Percentiles rank a stretch among this genome's conserved stretches.
Evolutionary conservation across 1,139 yeast species (phyloP).

Genomic region (Lodderomyces jiufengensis): DNA sequence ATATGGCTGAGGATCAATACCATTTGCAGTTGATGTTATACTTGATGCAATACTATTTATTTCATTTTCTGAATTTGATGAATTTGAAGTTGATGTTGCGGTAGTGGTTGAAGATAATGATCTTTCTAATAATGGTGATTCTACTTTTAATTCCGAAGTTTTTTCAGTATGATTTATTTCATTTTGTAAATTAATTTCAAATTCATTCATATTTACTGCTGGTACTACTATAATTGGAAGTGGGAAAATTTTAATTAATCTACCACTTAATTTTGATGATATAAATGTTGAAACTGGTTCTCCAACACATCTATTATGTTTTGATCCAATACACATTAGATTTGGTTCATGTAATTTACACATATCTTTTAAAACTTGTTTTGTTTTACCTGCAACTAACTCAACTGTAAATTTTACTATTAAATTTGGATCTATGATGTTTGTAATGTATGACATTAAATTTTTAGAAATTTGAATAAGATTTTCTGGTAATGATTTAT

Average conservation of each 20-base stretch:
- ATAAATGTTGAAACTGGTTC: slow-evolving; percentile 56
- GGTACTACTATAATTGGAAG: slow-evolving; percentile 37
- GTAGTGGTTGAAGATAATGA: slow-evolving; percentile 20
- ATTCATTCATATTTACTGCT: slow-evolving; percentile 48
- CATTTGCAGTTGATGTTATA: slow-evolving; percentile 2
- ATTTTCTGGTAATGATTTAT: slow-evolving; percentile 34
- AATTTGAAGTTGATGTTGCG: slow-evolving; percentile 10
- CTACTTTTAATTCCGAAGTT: neutral
- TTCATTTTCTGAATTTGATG: neutral
- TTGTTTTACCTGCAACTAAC: slow-evolving; percentile 34
- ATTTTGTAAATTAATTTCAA: slow-evolving; percentile 37
- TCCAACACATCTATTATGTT: slow-evolving; percentile 20
- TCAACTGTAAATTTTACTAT: slow-evolving; percentile 53
- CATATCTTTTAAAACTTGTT: slow-evolving; percentile 33
- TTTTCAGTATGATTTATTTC: slow-evolving; percentile 16
- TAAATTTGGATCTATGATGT: slow-evolving; percentile 43
- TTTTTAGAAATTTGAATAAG: slow-evolving; percentile 33
- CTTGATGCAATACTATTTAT: slow-evolving; percentile 23
- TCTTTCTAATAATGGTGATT: no score
- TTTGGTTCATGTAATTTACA: slow-evolving; percentile 41
- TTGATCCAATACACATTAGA: slow-evolving; percentile 31
- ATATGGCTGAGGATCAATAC: slow-evolving; percentile 27
- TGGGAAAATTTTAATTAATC: slow-evolving; percentile 44
- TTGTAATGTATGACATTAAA: slow-evolving; percentile 46
- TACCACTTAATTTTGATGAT: slow-evolving; percentile 57